Percentiles rank a stretch among this genome's conserved stretches.
Evolutionary conservation across 768 basidiomycete species (phyloP).

Genomic region (Scleroderma citrinum): DNA sequence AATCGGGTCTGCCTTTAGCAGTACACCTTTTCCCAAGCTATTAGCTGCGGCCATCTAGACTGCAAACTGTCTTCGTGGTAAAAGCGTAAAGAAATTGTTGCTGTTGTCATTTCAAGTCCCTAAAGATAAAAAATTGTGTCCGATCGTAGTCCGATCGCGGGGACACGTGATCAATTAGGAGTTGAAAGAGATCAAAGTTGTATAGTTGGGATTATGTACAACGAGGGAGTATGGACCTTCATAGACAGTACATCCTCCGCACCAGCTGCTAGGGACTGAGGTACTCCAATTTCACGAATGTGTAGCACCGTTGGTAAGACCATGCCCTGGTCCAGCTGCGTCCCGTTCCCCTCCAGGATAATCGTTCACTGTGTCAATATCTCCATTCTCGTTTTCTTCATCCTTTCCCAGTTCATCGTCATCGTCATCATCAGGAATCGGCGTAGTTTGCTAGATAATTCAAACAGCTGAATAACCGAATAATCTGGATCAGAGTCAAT

Average conservation of each 20-base stretch:
- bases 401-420: constrained; percentile 13
- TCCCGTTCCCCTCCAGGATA: constrained; percentile 1
- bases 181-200: too few relatives aligned
- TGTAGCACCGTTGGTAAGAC: constrained; percentile 16
- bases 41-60: constrained; percentile 24
- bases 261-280: not conserved
- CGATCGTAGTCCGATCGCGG: constrained; percentile 1
- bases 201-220: too few relatives aligned
- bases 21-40: constrained; percentile 56
- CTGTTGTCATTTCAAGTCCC: not conserved
- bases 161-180: too few relatives aligned
- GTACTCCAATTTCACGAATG: constrained; percentile 12
- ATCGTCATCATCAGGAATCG: constrained; percentile 18
- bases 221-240: too few relatives aligned
- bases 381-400: not conserved
- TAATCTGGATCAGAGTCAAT: not conserved
- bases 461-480: not conserved
- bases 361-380: too few relatives aligned
- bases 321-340: not conserved
- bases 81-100: not conserved
- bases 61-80: not conserved
- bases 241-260: not conserved
- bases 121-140: constrained; percentile 1
- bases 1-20: constrained; percentile 75
- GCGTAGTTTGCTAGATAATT: constrained; percentile 50